Evolutionary conservation across 129 eudicot genomes (phyloP).

Genomic region (Lactuca sativa): DNA sequence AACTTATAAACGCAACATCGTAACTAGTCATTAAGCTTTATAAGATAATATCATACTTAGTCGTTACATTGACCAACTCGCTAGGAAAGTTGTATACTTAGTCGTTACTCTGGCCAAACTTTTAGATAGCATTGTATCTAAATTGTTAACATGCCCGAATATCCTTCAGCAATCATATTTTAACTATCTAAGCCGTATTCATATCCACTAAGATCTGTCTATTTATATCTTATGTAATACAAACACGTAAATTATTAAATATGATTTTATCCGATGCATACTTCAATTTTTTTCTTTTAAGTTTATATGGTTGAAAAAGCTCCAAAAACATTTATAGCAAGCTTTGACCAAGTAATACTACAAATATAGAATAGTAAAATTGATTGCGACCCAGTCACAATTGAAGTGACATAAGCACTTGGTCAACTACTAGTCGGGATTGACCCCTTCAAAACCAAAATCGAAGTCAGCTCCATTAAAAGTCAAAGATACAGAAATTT

Average conservation of each 20-base stretch:
- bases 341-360: neutral
- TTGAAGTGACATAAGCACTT: slow-evolving; percentile 19
- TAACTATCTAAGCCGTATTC: neutral
- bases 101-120: too few species aligned
- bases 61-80: too few species aligned
- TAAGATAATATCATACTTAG: too few species aligned
- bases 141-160: too few species aligned
- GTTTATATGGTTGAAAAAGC: neutral
- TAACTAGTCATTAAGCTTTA: too few species aligned
- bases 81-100: too few species aligned
- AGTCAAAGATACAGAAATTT: neutral
- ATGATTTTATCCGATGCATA: neutral
- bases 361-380: neutral
- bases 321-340: slow-evolving; percentile 2
- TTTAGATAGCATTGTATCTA: too few species aligned
- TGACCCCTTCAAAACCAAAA: slow-evolving; percentile 13
- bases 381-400: slow-evolving; percentile 18
- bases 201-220: neutral
- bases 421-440: slow-evolving; percentile 8
- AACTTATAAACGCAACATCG: too few species aligned
- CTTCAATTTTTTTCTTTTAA: neutral
- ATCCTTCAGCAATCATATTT: too few species aligned
- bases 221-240: neutral
- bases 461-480: neutral
- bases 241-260: neutral